Evolutionary conservation across 805 yeast species (phyloP), one percentile per base, ranked within the genome.

Genomic region (Candida ortonii): DNA sequence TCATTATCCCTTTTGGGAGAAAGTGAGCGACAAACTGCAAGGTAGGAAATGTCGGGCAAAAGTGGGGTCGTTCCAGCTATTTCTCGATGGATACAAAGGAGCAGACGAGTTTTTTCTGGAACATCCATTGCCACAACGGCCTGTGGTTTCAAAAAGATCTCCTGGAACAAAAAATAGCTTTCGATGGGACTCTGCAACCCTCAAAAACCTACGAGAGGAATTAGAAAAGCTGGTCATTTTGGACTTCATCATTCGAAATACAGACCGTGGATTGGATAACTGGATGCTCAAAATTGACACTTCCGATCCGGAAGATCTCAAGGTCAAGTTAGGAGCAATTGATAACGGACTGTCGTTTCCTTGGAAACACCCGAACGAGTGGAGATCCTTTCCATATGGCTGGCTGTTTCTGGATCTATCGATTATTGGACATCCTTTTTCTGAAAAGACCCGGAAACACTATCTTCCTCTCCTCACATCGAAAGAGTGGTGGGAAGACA

Each of bases 341-440:
- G 89, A 82, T 49, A 79, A 84, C 11, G 88, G 88, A 0, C 62
- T 82, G 19, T 69, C 88, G 0, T 81, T 78, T 47, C 89, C 90
- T 5, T 82, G 87, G 87, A 81, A 82, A 49, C 86, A 80, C 44
- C 89, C 89, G 0, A 84, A 82, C 55, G 87, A 80, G 50, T 80
- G 88, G 86, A 60, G 89, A 36, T 78, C 85, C 1, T 82, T 78
- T 47, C 89, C 89, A 0, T 82, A 71, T 58, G 89, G 89, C 0
- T 82, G 90, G 90, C 58, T 82, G 16, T 80, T 76, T 47, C 56
- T 82, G 21, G 89, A 89, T 1, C 56, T 72, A 9, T 64, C 74
- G 8, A 53, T 82, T 5, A 76, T 82, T 32, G 85, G 85, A 0
- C 80, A 73, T 39, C 87, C 87, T 3, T 81, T 82, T 47, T 69